These are phyloP conservation scores for Tolypocladium capitatum DNA, from an alignment of 2,329 filamentous ascomycete genomes.

Conservation along the genomic window DNA sequence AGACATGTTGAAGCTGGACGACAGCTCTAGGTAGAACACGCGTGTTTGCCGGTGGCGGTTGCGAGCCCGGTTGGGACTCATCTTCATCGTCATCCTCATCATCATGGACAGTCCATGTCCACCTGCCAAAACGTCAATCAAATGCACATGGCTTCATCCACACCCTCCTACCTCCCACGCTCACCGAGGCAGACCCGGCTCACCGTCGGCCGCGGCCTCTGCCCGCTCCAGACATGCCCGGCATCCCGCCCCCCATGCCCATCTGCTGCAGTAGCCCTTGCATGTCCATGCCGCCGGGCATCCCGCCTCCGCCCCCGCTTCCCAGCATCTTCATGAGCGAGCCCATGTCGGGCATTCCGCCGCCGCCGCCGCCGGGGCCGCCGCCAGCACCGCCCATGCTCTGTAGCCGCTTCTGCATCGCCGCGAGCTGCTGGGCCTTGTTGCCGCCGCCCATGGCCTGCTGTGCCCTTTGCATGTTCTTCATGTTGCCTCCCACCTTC, in stretches of 20 bases:
- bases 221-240: conserved; percentile 13
- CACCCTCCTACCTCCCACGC: too few species aligned
- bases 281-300: conserved; percentile 65
- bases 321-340: conserved; percentile 86
- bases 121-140: background rate
- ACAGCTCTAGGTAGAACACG: too few species aligned
- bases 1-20: too few species aligned
- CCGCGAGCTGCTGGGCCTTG: conserved; percentile 84
- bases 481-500: conserved; percentile 96
- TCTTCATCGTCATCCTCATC: too few species aligned
- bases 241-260: conserved; percentile 42
- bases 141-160: background rate
- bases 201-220: background rate
- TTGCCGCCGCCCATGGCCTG: conserved; percentile 83
- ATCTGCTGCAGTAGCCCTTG: conserved; percentile 44
- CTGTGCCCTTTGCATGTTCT: conserved; percentile 91
- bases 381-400: conserved; percentile 64
- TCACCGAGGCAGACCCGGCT: too few species aligned
- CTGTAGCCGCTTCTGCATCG: conserved; percentile 91
- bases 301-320: conserved; percentile 44
- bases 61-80: too few species aligned
- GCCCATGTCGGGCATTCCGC: conserved; percentile 67
- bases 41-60: too few species aligned
- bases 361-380: conserved; percentile 50
- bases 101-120: too few species aligned